Evolutionary conservation across 352 stramenopile species (phyloP).

Genomic region (Pythium coloratum): DNA sequence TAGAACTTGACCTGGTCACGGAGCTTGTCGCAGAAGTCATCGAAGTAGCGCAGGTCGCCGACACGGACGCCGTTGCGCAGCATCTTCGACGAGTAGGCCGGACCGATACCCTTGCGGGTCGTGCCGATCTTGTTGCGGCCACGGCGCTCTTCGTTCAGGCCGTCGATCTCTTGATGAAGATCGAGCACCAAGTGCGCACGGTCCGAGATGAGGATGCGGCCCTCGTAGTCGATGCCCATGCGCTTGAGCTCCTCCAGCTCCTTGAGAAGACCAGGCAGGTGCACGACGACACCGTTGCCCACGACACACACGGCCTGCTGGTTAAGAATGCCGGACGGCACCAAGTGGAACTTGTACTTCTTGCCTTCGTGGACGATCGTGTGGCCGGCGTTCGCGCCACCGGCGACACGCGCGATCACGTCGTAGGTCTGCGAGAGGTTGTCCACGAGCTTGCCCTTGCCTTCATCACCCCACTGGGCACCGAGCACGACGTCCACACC

Average conservation of each 20-base stretch:
- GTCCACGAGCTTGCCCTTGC: constrained; percentile 99
- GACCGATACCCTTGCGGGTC: constrained; percentile 99
- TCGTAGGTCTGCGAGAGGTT: constrained; percentile 94
- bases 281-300: constrained; percentile 98
- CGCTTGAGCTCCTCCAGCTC: constrained; percentile 92
- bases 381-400: constrained; percentile 98
- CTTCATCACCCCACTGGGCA: constrained; percentile 98
- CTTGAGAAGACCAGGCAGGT: constrained; percentile 95
- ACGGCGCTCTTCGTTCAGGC: constrained; percentile 80
- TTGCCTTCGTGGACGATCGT: constrained; percentile 98
- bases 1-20: constrained; percentile 91
- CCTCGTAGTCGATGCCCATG: constrained; percentile 90
- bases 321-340: constrained; percentile 98
- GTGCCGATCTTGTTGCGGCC: constrained; percentile 98
- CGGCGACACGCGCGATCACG: constrained; percentile 95
- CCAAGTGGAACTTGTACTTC: constrained; percentile 99
- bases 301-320: constrained; percentile 95
- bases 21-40: constrained; percentile 90
- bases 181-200: constrained; percentile 99
- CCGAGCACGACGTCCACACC: constrained; percentile 95
- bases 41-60: constrained; percentile 92
- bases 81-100: constrained; percentile 99
- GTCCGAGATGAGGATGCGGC: constrained; percentile 96
- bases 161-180: constrained; percentile 95
- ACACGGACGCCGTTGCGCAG: constrained; percentile 97